Base-by-base conservation (phyloP, 2,329 filamentous ascomycete genomes). In the Fusarium ambrosium region DNA sequence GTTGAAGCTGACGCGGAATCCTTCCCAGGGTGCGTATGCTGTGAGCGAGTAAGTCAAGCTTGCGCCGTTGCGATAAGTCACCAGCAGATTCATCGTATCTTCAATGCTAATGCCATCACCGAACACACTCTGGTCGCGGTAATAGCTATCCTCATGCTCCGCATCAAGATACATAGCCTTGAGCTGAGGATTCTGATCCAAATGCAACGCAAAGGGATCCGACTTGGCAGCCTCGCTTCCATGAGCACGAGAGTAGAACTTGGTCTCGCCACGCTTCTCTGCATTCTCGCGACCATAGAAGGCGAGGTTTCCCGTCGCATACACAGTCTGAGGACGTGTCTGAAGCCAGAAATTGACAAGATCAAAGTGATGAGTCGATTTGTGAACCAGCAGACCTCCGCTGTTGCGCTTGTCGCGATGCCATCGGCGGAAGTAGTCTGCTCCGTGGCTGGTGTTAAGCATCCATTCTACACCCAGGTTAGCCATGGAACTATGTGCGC, bases 251-350 rank as follows among this genome's bases (percentile, higher is more conserved):
- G 82, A 78, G 76, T 90, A 88, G 70, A 91, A 90, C 11, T 82
- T 77, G 0, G 83, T 86, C 9, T 86, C 84, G 0, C 90, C 90
- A 1, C 89, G 84, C 37, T 79, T 71, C 81, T 91, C 89, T 1
- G 90, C 90, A 70, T 92, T 92, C 71, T 91, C 89, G 20, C 86
- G 84, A 6, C 90, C 90, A 77, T 92, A 92, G 78, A 92, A 92
- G 59, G 85, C 86, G 27, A 92, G 82, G 69, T 88, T 89, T 0
- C 89, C 90, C 72, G 89, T 86, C 1, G 89, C 89, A 71, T 89
- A 89, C 0, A 92, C 90, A 0, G 87, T 89, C 58, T 85, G 81
- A 0, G 90, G 90, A 8, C 85, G 81, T 2, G 86, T 90, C 56
- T 86, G 84, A 45, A 92, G 85, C 90, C 90, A 92, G 77, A 91